Base-by-base conservation (phyloP, 2,329 filamentous ascomycete species). In the Aspergillus fischeri region DNA sequence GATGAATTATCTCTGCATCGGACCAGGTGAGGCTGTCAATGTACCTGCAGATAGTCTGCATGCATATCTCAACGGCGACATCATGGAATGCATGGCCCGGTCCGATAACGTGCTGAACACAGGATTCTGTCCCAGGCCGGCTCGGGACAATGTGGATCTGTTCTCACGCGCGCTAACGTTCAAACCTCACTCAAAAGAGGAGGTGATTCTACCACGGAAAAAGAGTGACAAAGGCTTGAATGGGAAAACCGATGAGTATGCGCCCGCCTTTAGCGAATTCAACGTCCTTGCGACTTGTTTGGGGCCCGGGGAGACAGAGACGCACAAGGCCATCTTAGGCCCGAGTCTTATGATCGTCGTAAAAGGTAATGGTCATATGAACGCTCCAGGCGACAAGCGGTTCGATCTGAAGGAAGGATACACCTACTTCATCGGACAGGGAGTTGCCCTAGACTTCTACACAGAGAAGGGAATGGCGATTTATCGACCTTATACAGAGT, bases 31-130 rank as follows among this genome's bases (percentile, higher is more conserved):
- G 52, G 82, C 84, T 8, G 80, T 91, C 52, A 90, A 83, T 68
- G 87, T 91, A 17, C 88, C 87, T 0, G 86, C 87, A 0, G 87
- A 91, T 62, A 87, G 86, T 4, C 88, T 90, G 54, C 87, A 91
- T 67, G 88, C 88, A 0, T 91, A 90, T 67, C 77, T 91, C 0
- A 81, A 81, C 3, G 89, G 89, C 3, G 85, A 91, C 67, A 90
- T 91, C 52, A 84, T 91, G 64, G 88, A 91, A 71, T 91, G 88
- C 73, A 91, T 91, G 88, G 88, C 88, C 1, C 81, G 87, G 7
- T 86, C 81, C 21, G 86, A 91, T 75, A 90, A 91, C 57, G 88
- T 92, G 1, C 78, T 92, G 51, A 90, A 89, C 70, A 85, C 83
- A 0, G 88, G 89, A 0, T 90, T 92, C 77, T 91, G 87, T 63